A percentile compares a stretch with the other conserved stretches of the same genome.
phyloP scores from a whole-genome alignment of 805 yeast genomes.

The Yamadazyma laniorum region DNA sequence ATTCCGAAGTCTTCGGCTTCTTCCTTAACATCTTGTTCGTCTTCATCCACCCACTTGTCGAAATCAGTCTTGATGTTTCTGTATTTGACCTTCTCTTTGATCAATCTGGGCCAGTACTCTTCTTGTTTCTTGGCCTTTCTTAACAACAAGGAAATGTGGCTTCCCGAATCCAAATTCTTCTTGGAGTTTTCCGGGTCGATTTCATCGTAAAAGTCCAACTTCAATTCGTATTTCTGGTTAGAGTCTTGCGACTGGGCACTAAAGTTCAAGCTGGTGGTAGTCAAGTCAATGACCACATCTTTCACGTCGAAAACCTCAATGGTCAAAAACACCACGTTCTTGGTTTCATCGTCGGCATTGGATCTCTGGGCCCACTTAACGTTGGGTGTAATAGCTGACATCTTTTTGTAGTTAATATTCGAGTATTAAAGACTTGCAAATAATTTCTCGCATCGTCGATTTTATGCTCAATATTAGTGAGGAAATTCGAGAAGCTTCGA shows the following conservation, averaged over 20 bases:
- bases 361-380: conserved; percentile 98
- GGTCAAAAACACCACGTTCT: conserved; percentile 75
- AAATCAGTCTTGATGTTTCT: conserved; percentile 90
- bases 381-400: conserved; percentile 32
- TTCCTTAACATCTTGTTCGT: conserved; percentile 80
- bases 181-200: conserved; percentile 67
- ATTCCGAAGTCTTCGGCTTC: conserved; percentile 39
- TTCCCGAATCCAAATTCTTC: conserved; percentile 53
- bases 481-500: conserved; percentile 5
- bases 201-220: conserved; percentile 73
- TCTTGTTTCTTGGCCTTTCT: conserved; percentile 64
- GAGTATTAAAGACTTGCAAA: background rate
- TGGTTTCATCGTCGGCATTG: conserved; percentile 62
- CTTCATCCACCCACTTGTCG: conserved; percentile 98
- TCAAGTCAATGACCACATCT: conserved; percentile 59
- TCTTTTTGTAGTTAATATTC: background rate
- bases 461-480: background rate
- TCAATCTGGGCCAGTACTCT: conserved; percentile 95
- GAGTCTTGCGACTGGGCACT: conserved; percentile 39
- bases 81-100: conserved; percentile 77
- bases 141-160: conserved; percentile 61
- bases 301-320: conserved; percentile 70
- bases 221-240: conserved; percentile 54
- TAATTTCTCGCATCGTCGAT: background rate
- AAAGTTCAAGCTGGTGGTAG: conserved; percentile 53